Evolutionary conservation across 345 rosid species (phyloP).

Genomic region (Durio zibethinus): DNA sequence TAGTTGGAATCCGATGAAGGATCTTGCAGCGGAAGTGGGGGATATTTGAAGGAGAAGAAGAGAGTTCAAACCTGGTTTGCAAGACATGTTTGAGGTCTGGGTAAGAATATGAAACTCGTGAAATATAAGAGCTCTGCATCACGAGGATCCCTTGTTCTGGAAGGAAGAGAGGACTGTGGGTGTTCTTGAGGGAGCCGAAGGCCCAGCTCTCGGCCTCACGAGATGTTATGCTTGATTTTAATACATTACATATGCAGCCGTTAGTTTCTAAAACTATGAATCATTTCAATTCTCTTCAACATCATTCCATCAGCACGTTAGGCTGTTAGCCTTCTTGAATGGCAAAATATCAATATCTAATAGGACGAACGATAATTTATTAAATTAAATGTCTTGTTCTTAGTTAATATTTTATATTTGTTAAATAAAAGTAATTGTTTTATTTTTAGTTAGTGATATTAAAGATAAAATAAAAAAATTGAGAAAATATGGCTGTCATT

Average conservation of each 20-base stretch:
- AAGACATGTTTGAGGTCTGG: constrained; percentile 28
- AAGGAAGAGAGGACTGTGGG: constrained; percentile 32
- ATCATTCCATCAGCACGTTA: background rate
- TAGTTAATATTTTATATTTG: too few relatives aligned
- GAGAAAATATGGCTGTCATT: background rate
- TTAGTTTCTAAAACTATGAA: constrained; percentile 9
- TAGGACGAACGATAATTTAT: too few relatives aligned
- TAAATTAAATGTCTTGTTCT: too few relatives aligned
- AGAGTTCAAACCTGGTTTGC: constrained; percentile 32
- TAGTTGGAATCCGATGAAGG: constrained; percentile 35
- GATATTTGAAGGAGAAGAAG: constrained; percentile 55
- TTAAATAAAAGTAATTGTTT: too few relatives aligned
- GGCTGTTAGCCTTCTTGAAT: background rate
- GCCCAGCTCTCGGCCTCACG: constrained; percentile 42
- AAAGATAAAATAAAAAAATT: background rate
- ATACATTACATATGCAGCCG: constrained; percentile 21
- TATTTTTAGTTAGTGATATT: too few relatives aligned
- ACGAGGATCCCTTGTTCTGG: constrained; percentile 75
- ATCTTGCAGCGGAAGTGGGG: constrained; percentile 26
- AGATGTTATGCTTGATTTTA: constrained; percentile 50
- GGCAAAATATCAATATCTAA: background rate
- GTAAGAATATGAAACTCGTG: constrained; percentile 83
- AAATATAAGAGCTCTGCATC: constrained; percentile 84
- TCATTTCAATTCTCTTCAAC: background rate
- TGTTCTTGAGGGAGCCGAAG: constrained; percentile 25